These are phyloP conservation scores for Iris macrosiphon DNA, from an alignment of 106 monocot species.

Conservation along the genomic window DNA sequence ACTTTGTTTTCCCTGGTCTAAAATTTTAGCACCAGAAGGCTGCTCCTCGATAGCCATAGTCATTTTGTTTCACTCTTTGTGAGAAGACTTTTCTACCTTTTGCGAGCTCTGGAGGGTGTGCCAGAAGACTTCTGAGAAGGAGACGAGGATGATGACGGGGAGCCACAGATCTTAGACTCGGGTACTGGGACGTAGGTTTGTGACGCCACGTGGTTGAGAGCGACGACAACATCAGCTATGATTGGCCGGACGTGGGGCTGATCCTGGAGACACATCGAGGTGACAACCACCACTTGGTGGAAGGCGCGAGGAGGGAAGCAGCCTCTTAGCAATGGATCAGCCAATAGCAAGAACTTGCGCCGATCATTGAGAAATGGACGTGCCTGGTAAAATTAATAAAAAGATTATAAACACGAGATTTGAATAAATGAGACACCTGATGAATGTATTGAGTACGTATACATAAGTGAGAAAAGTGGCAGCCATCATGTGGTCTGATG, in stretches of 20 bases:
- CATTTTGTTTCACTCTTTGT: too few relatives aligned
- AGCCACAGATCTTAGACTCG: not conserved
- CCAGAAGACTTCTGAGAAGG: not conserved
- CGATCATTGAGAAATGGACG: constrained; percentile 51
- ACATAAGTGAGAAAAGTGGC: too few relatives aligned
- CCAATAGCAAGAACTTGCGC: constrained; percentile 31
- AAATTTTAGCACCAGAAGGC: too few relatives aligned
- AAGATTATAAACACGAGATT: not conserved
- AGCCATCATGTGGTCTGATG: too few relatives aligned
- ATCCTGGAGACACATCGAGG: constrained; percentile 68
- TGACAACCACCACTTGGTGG: constrained; percentile 46
- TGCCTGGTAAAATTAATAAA: constrained; percentile 34
- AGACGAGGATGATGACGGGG: constrained; percentile 11
- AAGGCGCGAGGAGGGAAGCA: constrained; percentile 44
- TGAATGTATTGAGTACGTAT: too few relatives aligned
- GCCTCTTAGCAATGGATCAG: constrained; percentile 52
- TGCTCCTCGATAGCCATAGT: too few relatives aligned
- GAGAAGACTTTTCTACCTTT: not conserved
- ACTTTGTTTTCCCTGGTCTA: too few relatives aligned
- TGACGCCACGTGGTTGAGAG: constrained; percentile 55
- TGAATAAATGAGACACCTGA: too few relatives aligned
- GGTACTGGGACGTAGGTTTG: constrained; percentile 38
- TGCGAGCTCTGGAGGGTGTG: constrained; percentile 14
- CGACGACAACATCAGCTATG: constrained; percentile 41
- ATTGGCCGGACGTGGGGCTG: constrained; percentile 47